phyloP scores from a whole-genome alignment of 495 filamentous ascomycete species.

The Lasiosphaeriaceae sp. region DNA sequence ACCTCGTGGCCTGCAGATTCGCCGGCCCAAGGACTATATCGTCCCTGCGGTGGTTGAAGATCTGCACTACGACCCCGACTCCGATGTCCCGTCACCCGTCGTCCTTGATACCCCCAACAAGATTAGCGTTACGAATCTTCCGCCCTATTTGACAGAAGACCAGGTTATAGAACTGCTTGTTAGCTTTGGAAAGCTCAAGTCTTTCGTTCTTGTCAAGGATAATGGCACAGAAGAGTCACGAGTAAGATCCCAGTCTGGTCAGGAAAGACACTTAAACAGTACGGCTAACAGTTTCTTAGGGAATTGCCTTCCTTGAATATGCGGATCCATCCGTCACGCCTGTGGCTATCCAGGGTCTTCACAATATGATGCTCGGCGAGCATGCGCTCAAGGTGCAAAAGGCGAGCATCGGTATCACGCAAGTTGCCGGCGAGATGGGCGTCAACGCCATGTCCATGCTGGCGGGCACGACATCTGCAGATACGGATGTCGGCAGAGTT shows the following conservation, averaged over 20 bases:
- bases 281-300: conserved; percentile 47
- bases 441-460: conserved; percentile 99
- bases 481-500: conserved; percentile 73
- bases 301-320: conserved; percentile 97
- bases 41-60: conserved; percentile 79
- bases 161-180: conserved; percentile 85
- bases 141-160: conserved; percentile 80
- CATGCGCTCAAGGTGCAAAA: conserved; percentile 78
- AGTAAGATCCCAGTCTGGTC: conserved; percentile 50
- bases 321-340: conserved; percentile 70
- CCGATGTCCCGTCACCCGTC: conserved; percentile 61
- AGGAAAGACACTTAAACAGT: background rate
- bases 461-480: conserved; percentile 79
- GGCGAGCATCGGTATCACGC: conserved; percentile 88
- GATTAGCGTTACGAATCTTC: conserved; percentile 87
- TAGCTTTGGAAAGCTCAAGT: conserved; percentile 88
- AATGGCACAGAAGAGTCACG: conserved; percentile 78
- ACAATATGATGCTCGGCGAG: conserved; percentile 88
- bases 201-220: conserved; percentile 90
- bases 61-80: conserved; percentile 67
- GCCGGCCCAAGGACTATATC: conserved; percentile 96
- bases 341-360: conserved; percentile 85
- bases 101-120: conserved; percentile 94
- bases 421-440: conserved; percentile 88
- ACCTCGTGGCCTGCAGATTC: conserved; percentile 68